A percentile compares a stretch with the other conserved stretches of the same genome.
phyloP scores from a whole-genome alignment of 169 alveolate species.

The Cryptosporidium parvum region DNA sequence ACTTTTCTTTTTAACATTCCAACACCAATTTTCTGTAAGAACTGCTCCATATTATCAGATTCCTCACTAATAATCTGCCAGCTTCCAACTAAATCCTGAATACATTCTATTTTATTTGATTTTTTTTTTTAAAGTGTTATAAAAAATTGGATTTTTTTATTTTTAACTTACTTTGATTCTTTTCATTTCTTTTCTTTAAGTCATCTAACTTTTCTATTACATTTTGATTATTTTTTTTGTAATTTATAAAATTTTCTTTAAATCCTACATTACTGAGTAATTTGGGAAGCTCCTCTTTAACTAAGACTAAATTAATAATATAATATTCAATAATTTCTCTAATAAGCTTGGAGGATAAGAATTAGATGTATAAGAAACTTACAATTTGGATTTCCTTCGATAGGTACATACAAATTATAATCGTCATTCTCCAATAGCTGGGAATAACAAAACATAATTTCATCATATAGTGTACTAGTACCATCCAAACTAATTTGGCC shows the following conservation, averaged over 20 bases:
- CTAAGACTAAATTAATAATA: not conserved
- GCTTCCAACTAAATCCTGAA: conserved; percentile 35
- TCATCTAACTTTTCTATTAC: not conserved
- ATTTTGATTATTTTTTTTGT: not conserved
- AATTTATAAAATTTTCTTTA: not conserved
- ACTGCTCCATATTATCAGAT: conserved; percentile 51
- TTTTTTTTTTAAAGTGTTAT: not conserved
- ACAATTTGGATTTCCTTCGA: conserved; percentile 52
- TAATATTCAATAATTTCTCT: not conserved
- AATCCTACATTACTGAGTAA: conserved; percentile 9
- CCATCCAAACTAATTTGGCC: not conserved
- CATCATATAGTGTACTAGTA: not conserved
- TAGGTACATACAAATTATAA: conserved; percentile 31
- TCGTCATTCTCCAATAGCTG: conserved; percentile 37
- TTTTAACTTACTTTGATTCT: conserved; percentile 27
- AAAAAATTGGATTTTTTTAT: not conserved
- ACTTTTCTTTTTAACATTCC: conserved; percentile 58
- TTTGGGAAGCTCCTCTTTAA: conserved; percentile 25
- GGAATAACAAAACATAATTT: conserved; percentile 11
- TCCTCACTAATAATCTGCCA: conserved; percentile 26
- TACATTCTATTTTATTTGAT: conserved; percentile 1
- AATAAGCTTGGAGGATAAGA: too few species aligned
- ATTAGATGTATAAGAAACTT: not conserved
- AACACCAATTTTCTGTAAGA: conserved; percentile 34
- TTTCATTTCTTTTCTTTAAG: not conserved